phyloP scores from a whole-genome alignment of 192 early-diverging fungal species.

The Entomortierella parvispora region DNA sequence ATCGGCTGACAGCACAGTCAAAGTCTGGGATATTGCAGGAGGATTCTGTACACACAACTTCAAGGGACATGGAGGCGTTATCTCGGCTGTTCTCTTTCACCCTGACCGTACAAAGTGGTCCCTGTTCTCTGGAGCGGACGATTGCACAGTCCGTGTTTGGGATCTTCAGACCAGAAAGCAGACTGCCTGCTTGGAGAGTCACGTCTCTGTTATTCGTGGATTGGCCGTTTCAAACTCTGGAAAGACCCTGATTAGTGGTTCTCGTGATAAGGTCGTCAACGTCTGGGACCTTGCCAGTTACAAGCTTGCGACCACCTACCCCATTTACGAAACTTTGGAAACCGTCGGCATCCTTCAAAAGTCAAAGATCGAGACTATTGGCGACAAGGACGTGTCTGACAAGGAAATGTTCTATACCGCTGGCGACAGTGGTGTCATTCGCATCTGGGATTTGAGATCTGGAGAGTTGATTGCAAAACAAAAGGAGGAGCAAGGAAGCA shows the following conservation, averaged over 20 bases:
- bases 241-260: slow-evolving; percentile 78
- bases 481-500: slow-evolving; percentile 74
- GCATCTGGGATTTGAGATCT: slow-evolving; percentile 87
- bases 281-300: slow-evolving; percentile 83
- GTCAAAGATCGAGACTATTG: slow-evolving; percentile 46
- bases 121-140: slow-evolving; percentile 90
- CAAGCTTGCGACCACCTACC: slow-evolving; percentile 80
- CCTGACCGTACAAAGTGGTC: slow-evolving; percentile 65
- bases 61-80: slow-evolving; percentile 89
- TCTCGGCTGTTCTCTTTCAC: slow-evolving; percentile 88
- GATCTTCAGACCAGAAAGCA: slow-evolving; percentile 80
- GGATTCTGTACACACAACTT: slow-evolving; percentile 97
- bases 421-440: slow-evolving; percentile 84
- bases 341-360: slow-evolving; percentile 78
- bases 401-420: slow-evolving; percentile 81
- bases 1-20: slow-evolving; percentile 93
- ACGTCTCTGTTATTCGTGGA: slow-evolving; percentile 92
- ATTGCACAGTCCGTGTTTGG: slow-evolving; percentile 93
- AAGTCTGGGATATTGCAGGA: slow-evolving; percentile 94
- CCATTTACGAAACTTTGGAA: slow-evolving; percentile 90
- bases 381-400: slow-evolving; percentile 47
- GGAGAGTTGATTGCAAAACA: slow-evolving; percentile 78
- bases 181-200: slow-evolving; percentile 78
- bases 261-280: slow-evolving; percentile 91
- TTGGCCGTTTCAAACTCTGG: slow-evolving; percentile 84